Percentiles rank a stretch among this genome's conserved stretches.
These are phyloP conservation scores for Medakamo hakoo DNA, from an alignment of 139 green algal species.

Conservation along the genomic window DNA sequence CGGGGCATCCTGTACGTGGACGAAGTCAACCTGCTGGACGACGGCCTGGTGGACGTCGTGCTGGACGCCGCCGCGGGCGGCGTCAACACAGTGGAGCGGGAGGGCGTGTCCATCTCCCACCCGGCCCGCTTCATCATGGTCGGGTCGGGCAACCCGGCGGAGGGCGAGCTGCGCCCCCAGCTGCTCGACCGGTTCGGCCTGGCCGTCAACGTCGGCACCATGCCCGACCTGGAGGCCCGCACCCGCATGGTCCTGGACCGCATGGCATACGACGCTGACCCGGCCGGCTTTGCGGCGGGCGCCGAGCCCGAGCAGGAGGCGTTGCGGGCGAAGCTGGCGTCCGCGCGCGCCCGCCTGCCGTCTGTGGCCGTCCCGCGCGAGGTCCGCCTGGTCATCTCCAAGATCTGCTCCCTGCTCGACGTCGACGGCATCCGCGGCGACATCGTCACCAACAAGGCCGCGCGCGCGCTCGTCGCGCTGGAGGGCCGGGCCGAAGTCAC, in stretches of 20 bases:
- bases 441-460: slow-evolving; percentile 69
- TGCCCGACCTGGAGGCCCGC: slow-evolving; percentile 51
- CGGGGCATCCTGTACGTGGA: slow-evolving; percentile 83
- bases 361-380: neutral
- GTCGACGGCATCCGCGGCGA: slow-evolving; percentile 87
- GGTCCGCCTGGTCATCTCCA: slow-evolving; percentile 6
- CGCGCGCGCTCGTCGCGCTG: slow-evolving; percentile 59
- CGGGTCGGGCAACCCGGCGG: slow-evolving; percentile 40
- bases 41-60: slow-evolving; percentile 73
- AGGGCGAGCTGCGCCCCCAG: slow-evolving; percentile 88
- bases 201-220: slow-evolving; percentile 58
- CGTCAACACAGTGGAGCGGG: slow-evolving; percentile 91
- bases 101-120: slow-evolving; percentile 79
- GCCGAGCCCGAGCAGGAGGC: slow-evolving; percentile 7
- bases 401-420: slow-evolving; percentile 71
- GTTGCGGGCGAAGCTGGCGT: neutral
- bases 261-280: slow-evolving; percentile 52
- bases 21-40: slow-evolving; percentile 72
- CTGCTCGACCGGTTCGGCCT: slow-evolving; percentile 91
- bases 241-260: slow-evolving; percentile 75
- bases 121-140: slow-evolving; percentile 92
- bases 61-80: slow-evolving; percentile 55
- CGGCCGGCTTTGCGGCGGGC: slow-evolving; percentile 19
- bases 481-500: slow-evolving; percentile 56
- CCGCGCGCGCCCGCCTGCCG: neutral